Percentiles rank a stretch among this genome's conserved stretches.
phyloP scores from a whole-genome alignment of 129 eudicot genomes.

The Flaveria ramosissima region DNA sequence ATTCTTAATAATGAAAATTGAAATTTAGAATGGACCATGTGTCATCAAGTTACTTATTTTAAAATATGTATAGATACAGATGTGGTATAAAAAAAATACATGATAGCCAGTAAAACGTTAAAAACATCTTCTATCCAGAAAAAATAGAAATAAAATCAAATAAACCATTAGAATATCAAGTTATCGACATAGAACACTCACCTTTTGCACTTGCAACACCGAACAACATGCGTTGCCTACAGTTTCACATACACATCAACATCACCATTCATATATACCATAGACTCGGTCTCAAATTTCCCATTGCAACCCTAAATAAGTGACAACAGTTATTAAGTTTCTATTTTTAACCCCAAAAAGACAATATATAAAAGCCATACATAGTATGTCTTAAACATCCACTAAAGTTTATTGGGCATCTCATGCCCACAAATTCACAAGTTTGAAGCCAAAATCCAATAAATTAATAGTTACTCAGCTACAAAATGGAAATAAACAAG shows the following conservation, averaged over 20 bases:
- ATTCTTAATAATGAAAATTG: too few relatives aligned
- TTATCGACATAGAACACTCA: not conserved
- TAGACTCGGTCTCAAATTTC: slow-evolving; percentile 9
- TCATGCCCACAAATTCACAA: slow-evolving; percentile 33
- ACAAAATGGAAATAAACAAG: slow-evolving; percentile 36
- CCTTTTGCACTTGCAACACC: not conserved
- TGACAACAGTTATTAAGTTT: not conserved
- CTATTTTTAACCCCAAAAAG: slow-evolving; percentile 6
- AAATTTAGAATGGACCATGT: too few relatives aligned
- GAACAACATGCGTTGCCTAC: not conserved
- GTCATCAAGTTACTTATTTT: too few relatives aligned
- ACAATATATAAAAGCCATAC: not conserved
- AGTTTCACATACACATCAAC: not conserved
- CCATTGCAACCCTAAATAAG: not conserved
- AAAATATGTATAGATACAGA: too few relatives aligned
- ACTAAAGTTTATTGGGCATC: slow-evolving; percentile 22
- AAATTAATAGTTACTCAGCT: not conserved
- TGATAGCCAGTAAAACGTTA: too few relatives aligned
- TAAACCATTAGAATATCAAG: not conserved
- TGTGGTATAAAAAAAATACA: too few relatives aligned
- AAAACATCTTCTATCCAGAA: too few relatives aligned
- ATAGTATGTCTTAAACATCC: not conserved
- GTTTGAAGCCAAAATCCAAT: not conserved
- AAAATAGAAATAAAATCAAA: too few relatives aligned
- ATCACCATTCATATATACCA: slow-evolving; percentile 6